Conservation (phyloP, 164 flowering plant genomes). For the Vitis labrusca region DNA sequence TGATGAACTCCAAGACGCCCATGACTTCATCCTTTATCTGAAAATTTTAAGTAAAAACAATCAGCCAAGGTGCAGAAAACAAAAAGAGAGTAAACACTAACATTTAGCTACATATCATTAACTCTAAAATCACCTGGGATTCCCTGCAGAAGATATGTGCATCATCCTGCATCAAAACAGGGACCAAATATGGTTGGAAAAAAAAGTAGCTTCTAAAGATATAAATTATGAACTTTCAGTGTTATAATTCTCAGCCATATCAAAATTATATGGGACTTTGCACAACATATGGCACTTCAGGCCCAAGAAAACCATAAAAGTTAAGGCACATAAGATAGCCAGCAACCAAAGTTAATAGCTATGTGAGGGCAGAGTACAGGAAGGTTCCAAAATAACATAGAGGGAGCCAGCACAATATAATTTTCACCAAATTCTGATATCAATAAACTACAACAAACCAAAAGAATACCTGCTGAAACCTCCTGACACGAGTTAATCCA, state of each 20-base stretch:
- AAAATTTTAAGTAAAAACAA: conserved; percentile 6
- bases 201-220: neutral
- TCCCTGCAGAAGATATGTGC: conserved; percentile 98
- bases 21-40: conserved; percentile 95
- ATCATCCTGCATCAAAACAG: conserved; percentile 75
- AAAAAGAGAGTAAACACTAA: neutral
- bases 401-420: no score
- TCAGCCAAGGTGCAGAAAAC: neutral
- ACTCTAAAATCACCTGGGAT: conserved; percentile 61
- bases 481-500: conserved; percentile 94
- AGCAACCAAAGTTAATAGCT: no score
- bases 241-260: neutral
- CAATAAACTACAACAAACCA: neutral
- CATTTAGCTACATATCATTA: neutral
- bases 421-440: neutral
- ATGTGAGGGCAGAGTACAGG: no score
- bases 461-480: conserved; percentile 88
- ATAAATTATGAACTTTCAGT: no score
- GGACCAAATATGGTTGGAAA: conserved; percentile 3
- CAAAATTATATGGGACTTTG: no score
- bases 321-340: neutral
- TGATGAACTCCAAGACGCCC: conserved; percentile 79
- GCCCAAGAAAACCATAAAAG: neutral
- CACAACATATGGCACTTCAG: neutral
- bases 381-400: no score